Evolutionary conservation across 192 early-diverging fungal species (phyloP), one percentile per base, ranked within the genome.

Genomic region (Pilobolus umbonatus): DNA sequence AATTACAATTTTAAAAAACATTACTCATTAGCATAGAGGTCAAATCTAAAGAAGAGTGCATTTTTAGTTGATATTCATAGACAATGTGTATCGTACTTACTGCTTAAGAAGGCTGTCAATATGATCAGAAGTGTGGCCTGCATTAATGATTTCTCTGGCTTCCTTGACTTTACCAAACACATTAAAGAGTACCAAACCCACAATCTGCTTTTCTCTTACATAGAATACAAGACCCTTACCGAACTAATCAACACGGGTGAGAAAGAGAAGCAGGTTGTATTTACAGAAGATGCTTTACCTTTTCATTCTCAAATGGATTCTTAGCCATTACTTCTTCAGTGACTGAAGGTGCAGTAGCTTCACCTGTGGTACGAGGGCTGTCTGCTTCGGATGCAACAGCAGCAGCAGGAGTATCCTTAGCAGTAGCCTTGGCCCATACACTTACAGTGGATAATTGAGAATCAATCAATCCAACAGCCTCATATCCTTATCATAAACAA

Each of bases 191-290:
- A 84, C 39, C 4, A 83, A 60, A 44, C 85, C 85, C 40, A 82
- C 79, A 53, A 76, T 78, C 56, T 64, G 67, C 53, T 72, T 74
- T 26, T 80, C 73, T 21, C 72, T 67, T 35, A 83, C 50, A 70
- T 87, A 86, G 39, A 81, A 76, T 2, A 86, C 80, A 57, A 83
- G 68, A 8, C 85, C 85, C 60, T 77, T 79, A 44, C 71, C 69
- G 62, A 76, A 81, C 71, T 80, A 66, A 24, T 26, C 19, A 39
- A 22, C 14, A 22, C 22, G 22, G n/a, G 4, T 53, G 8, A 31
- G 3, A 1, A 47, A 21, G 29, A 31, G 7, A 57, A 2, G 5
- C 22, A 7, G n/a, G 7, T 32, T 29, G 26, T 24, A 1, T 9
- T 4, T 31, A 43, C 4, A 44, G 21, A 10, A 0, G 4, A 25